A percentile compares a stretch with the other conserved stretches of the same genome.
Evolutionary conservation across 1,284 basidiomycete genomes (phyloP).

Genomic region (Caloboletus firmus): DNA sequence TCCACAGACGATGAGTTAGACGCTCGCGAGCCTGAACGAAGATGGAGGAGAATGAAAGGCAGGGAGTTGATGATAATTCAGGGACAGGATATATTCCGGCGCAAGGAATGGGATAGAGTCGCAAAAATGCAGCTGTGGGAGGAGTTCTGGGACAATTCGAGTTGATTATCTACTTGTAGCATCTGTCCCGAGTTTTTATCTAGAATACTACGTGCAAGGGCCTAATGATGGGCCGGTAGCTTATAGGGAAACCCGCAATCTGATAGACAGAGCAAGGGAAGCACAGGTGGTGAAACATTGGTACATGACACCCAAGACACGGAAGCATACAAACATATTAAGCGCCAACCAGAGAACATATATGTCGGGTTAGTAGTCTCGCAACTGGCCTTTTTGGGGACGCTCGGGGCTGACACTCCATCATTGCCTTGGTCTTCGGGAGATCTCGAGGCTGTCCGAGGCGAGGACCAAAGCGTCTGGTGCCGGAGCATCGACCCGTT

Average conservation of each 20-base stretch:
- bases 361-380: too few species aligned
- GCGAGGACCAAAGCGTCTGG: too few species aligned
- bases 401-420: too few species aligned
- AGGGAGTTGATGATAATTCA: conserved; percentile 83
- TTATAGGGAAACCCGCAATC: background rate
- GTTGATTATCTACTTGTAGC: background rate
- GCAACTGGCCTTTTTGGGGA: too few species aligned
- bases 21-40: conserved; percentile 59
- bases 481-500: too few species aligned
- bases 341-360: too few species aligned
- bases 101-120: conserved; percentile 32
- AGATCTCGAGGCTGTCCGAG: too few species aligned
- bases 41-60: conserved; percentile 70
- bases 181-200: background rate
- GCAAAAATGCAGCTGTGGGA: conserved; percentile 40
- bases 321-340: background rate
- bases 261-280: background rate
- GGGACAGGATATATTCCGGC: conserved; percentile 59
- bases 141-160: conserved; percentile 39
- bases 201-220: background rate
- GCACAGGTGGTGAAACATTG: background rate
- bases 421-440: too few species aligned
- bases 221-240: background rate
- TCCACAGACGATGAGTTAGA: conserved; percentile 78
- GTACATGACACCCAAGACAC: background rate